These are phyloP conservation scores for Otatea glauca DNA, from an alignment of 176 grass and related monocot species.

Conservation along the genomic window DNA sequence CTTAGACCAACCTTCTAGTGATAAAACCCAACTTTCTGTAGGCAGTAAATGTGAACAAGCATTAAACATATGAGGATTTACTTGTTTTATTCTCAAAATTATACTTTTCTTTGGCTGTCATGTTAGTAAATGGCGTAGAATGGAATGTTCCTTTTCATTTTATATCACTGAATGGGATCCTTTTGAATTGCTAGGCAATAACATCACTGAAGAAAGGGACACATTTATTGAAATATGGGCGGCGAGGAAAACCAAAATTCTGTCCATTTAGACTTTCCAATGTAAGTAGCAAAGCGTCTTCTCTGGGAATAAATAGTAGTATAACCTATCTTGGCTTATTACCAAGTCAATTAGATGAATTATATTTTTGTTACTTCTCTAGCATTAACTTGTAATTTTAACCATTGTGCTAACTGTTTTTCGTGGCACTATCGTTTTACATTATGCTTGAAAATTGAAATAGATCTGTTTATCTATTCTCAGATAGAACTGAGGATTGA, in stretches of 20 bases:
- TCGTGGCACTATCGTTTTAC: neutral
- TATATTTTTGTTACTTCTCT: slow-evolving; percentile 6
- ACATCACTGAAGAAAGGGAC: slow-evolving; percentile 75
- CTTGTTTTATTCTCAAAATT: slow-evolving; percentile 10
- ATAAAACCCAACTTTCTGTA: neutral
- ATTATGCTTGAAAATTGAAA: neutral
- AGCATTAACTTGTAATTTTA: slow-evolving; percentile 21
- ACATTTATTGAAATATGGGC: slow-evolving; percentile 80
- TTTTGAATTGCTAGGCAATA: slow-evolving; percentile 61
- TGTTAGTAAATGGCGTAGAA: neutral
- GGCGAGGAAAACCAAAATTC: slow-evolving; percentile 82
- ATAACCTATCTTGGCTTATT: neutral
- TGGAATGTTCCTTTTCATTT: neutral
- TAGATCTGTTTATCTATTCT: slow-evolving; percentile 23
- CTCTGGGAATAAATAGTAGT: slow-evolving; percentile 3
- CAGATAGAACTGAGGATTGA: neutral
- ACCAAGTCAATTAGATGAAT: slow-evolving; percentile 5
- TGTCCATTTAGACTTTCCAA: slow-evolving; percentile 78
- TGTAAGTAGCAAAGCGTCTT: slow-evolving; percentile 45
- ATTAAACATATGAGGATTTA: neutral
- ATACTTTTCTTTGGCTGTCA: neutral
- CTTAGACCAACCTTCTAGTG: neutral
- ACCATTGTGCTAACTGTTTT: neutral
- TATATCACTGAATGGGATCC: neutral
- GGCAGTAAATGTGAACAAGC: neutral